Percentiles rank a stretch among this genome's conserved stretches.
These are phyloP conservation scores for Stagonosporopsis chrysanthemi DNA, from an alignment of 2,329 filamentous ascomycete genomes.

Conservation along the genomic window DNA sequence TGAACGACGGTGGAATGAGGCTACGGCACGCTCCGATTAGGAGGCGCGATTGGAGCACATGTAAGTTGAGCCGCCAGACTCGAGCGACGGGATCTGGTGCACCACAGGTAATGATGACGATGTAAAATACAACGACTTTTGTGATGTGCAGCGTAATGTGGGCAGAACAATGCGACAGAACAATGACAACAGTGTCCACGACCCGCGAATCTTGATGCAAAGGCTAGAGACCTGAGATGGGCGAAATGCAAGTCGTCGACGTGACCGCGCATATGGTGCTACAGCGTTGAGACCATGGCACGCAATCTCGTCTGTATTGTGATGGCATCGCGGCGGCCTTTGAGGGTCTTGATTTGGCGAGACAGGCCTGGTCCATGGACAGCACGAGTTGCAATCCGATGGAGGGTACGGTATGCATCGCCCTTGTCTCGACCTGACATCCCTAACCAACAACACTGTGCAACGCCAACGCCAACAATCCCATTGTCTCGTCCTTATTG, in stretches of 20 bases:
- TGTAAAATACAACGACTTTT: slow-evolving; percentile 1
- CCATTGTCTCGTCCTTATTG: slow-evolving; percentile 13
- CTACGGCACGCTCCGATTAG: slow-evolving; percentile 11
- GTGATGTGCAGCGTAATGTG: slow-evolving; percentile 8
- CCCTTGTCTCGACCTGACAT: slow-evolving; percentile 17
- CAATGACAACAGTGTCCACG: neutral
- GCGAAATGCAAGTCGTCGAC: slow-evolving; percentile 7
- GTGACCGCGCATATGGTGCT: slow-evolving; percentile 13
- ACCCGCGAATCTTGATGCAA: neutral
- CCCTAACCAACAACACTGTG: slow-evolving; percentile 7
- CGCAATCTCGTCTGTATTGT: slow-evolving; percentile 4
- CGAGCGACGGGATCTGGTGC: slow-evolving; percentile 3
- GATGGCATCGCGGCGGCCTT: slow-evolving; percentile 6
- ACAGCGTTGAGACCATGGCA: slow-evolving; percentile 9
- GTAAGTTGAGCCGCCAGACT: slow-evolving; percentile 9
- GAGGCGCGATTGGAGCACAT: slow-evolving; percentile 8
- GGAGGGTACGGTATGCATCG: slow-evolving; percentile 16
- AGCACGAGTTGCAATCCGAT: slow-evolving; percentile 18
- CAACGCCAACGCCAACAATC: slow-evolving; percentile 10
- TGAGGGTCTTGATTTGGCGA: slow-evolving; percentile 18
- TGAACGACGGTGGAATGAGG: slow-evolving; percentile 10
- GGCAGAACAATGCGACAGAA: slow-evolving; percentile 6
- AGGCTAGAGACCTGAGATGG: neutral
- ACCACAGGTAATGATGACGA: slow-evolving; percentile 7
- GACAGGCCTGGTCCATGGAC: slow-evolving; percentile 17